These are phyloP conservation scores for Mycena capillaripes DNA, from an alignment of 768 basidiomycete species.

Conservation along the genomic window DNA sequence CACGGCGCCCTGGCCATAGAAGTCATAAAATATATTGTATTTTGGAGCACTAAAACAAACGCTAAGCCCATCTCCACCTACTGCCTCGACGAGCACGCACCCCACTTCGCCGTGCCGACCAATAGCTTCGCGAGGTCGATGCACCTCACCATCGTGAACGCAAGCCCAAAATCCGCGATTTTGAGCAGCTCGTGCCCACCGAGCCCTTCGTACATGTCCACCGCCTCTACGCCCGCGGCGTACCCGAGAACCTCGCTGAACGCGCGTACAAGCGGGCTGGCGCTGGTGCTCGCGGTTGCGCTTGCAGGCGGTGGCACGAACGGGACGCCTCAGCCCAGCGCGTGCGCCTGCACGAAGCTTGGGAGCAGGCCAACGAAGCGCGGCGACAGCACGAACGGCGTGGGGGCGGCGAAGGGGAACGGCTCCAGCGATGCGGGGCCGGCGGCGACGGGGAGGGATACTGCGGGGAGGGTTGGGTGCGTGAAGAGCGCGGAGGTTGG, in stretches of 20 bases:
- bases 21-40: no score
- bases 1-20: no score
- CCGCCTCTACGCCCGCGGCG: conserved; percentile 56
- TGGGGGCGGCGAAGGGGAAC: conserved; percentile 56
- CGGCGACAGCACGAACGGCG: conserved; percentile 60
- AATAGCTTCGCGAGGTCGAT: no score
- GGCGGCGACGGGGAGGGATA: conserved; percentile 60
- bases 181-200: conserved; percentile 75
- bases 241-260: conserved; percentile 74
- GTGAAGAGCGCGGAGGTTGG: conserved; percentile 58
- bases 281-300: conserved; percentile 72
- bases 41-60: no score
- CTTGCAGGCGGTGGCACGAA: conserved; percentile 69
- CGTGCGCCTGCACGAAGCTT: conserved; percentile 72
- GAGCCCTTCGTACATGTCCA: conserved; percentile 78
- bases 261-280: conserved; percentile 68
- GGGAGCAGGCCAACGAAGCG: conserved; percentile 73
- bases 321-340: conserved; percentile 75
- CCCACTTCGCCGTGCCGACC: no score
- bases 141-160: no score
- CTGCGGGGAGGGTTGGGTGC: conserved; percentile 43
- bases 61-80: no score
- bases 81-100: no score
- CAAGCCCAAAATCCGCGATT: no score
- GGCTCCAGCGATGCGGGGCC: conserved; percentile 61